phyloP scores from a whole-genome alignment of 257 asterid species.

The Haberlea rhodopensis region DNA sequence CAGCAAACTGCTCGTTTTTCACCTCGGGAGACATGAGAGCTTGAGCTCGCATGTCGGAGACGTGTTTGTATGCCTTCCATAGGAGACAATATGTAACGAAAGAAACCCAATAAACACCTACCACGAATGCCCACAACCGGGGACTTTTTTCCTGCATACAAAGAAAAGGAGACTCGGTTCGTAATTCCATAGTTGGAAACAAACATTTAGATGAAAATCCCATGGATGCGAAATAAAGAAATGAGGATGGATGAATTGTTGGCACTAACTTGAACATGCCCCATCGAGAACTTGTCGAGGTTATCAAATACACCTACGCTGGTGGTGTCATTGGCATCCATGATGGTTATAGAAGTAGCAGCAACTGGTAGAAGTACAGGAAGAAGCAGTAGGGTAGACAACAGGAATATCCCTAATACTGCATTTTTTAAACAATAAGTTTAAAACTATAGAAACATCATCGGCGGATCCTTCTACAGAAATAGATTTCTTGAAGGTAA shows the following conservation, averaged over 20 bases:
- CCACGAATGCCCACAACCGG: conserved; percentile 73
- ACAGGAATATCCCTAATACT: conserved; percentile 74
- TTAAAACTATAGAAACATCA: neutral
- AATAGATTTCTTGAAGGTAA: no score
- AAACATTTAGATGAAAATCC: no score
- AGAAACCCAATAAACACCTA: conserved; percentile 67
- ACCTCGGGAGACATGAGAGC: conserved; percentile 76
- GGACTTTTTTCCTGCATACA: conserved; percentile 47
- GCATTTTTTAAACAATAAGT: conserved; percentile 29
- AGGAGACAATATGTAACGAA: conserved; percentile 56
- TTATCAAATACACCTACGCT: conserved; percentile 65
- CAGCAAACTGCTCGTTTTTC: conserved; percentile 70
- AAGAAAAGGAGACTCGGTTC: conserved; percentile 6
- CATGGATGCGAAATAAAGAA: neutral
- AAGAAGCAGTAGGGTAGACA: conserved; percentile 62
- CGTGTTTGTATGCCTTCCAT: conserved; percentile 87
- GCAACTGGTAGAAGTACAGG: conserved; percentile 82
- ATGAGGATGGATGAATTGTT: neutral
- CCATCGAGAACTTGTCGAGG: conserved; percentile 81
- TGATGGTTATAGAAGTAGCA: conserved; percentile 41
- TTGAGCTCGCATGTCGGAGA: conserved; percentile 54
- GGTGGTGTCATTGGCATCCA: conserved; percentile 41
- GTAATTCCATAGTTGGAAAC: neutral
- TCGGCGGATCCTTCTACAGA: no score
- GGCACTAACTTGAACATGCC: conserved; percentile 58